Base-by-base conservation (phyloP, 2,329 filamentous ascomycete species). In the Coleophoma cylindrospora region DNA sequence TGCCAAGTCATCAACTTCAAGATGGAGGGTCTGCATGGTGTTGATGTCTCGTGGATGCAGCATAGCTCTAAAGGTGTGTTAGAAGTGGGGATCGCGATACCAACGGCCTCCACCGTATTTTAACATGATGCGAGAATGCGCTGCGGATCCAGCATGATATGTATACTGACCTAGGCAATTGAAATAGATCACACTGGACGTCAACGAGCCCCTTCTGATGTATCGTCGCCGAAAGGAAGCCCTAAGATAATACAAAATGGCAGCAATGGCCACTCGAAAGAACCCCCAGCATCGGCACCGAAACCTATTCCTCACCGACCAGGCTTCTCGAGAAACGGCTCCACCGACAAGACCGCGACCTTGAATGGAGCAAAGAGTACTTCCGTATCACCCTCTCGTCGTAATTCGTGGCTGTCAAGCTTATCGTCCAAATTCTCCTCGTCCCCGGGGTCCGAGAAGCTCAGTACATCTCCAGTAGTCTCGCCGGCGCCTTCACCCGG, bases 351-450 rank as follows among this genome's bases (percentile, higher is more conserved):
- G 40, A 57, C 54, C 6, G 34, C 50, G 33, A 55, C 52, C 32
- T n/a, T 55, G 34, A 58, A 62, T 51, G 56, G 57, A 41, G n/a
- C 41, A 27, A 65, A 63, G 51, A 37, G 53, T 4, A 49, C 45
- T 33, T 57, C 61, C 9, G 49, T 55, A 1, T 57, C 61, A 10
- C 52, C 57, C 8, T 47, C 53, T 9, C 51, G 90, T 56, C 72
- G 82, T 49, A 85, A 84, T 54, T 96, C 91, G 13, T 99, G 94
- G 94, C 91, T 97, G 63, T 89, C 89, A 50, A 96, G 84, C 64
- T 83, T 97, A 58, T 95, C 90, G 56, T 92, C 89, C 57, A 96
- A 95, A 66, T 96, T 97, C 71, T 91, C 88, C 3, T 83, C 82
- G 27, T 73, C 73, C 15, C 67, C 76, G 60, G 56, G 61, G 19